Evolutionary conservation across 139 green algal genomes (phyloP), one percentile per base, ranked within the genome.

Genomic region (Mychonastes homosphaera): DNA sequence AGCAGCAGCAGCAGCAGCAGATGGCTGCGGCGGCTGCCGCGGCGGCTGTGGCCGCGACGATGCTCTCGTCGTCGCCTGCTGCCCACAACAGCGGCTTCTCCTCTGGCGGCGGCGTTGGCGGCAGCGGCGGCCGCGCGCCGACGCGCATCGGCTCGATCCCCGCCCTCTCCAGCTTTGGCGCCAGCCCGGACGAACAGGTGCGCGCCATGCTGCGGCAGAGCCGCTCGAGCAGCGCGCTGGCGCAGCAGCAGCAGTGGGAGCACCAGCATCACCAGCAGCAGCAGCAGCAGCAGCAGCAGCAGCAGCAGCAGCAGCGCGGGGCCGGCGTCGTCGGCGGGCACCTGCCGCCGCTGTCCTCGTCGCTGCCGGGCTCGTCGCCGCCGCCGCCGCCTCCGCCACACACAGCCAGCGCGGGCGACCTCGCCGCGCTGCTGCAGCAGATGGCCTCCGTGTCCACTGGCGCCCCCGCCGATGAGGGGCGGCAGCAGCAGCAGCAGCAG

Each of bases 371-470:
- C 48, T 73, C 1, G 56, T 83, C 1, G 63, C 72, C 43, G 38
- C 88, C 30, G 30, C 73, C 10, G 19, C 76, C 9, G 67, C 73
- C 1, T 76, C 80, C 0, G 10, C 84, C 15, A 66, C 72, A 2
- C 26, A 90, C 6, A 80, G 65, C 36, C 33, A 87, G 10, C 84
- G 89, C 49, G 81, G 88, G 69, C 50, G 62, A 84, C 49, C 30
- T 81, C 2, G 53, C 65, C 19, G 34, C 65, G 44, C 64, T 88
- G 6, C 34, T 66, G 24, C 46, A 66, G 12, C 63, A 79, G 28
- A 46, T 56, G 19, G 32, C 52, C 4, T 39, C 27, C 34, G n/a
- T 67, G 9, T 7, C 34, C 3, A 40, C 55, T n/a, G 34, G 35
- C 4, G 58, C 57, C 32, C 35, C 64, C 28, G 50, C 53, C 6